A percentile compares a stretch with the other conserved stretches of the same genome.
Conservation (phyloP, 495 filamentous ascomycete genomes). For the Trichoderma reesei region DNA sequence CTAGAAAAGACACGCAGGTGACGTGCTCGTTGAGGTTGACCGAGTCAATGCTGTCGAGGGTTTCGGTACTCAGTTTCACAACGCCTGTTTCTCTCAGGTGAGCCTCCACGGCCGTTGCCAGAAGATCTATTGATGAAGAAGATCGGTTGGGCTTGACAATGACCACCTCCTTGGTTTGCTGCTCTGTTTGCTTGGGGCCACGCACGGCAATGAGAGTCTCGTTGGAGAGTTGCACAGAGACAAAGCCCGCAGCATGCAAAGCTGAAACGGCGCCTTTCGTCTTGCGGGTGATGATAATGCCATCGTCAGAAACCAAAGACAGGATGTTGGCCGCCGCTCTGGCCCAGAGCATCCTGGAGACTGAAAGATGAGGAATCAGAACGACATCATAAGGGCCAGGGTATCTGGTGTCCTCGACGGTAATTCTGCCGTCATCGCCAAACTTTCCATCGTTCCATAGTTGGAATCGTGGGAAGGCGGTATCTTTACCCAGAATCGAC, state of each 20-base stretch:
- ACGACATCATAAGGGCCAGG: constrained; percentile 14
- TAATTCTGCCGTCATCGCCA: constrained; percentile 6
- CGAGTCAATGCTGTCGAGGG: not conserved
- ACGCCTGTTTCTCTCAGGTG: constrained; percentile 1
- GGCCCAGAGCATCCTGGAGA: constrained; percentile 8
- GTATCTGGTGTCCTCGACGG: not conserved
- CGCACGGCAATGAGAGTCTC: constrained; percentile 13
- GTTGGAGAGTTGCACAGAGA: not conserved
- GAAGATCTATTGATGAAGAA: not conserved
- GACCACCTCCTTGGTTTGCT: constrained; percentile 7
- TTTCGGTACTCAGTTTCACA: not conserved
- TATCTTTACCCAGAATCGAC: constrained; percentile 11
- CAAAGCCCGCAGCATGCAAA: constrained; percentile 9
- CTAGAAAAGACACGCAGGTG: constrained; percentile 18
- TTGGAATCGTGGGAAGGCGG: constrained; percentile 14
- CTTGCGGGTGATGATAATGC: constrained; percentile 14
- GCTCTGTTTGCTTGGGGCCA: not conserved
- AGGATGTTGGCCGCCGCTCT: not conserved
- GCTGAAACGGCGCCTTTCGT: constrained; percentile 9
- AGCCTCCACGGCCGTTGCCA: not conserved
- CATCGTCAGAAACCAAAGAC: not conserved
- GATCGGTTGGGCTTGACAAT: constrained; percentile 12
- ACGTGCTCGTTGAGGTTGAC: constrained; percentile 12
- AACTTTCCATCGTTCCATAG: constrained; percentile 9
- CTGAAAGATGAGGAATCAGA: constrained; percentile 13